Base-by-base conservation (phyloP, 139 green algal genomes). In the Nannochloris sp. region DNA sequence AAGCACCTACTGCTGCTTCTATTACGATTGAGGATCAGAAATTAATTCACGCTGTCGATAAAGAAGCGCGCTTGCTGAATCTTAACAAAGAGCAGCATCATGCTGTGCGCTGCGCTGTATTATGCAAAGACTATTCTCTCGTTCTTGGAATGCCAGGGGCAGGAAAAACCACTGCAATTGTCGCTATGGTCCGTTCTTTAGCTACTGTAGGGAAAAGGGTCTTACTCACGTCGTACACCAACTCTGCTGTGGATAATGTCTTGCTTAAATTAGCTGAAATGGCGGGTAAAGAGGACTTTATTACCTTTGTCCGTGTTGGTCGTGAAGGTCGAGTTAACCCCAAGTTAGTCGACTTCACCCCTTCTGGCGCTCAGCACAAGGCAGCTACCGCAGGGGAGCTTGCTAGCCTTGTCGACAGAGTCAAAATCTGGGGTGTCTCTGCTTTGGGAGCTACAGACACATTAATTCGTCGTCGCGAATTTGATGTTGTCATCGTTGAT, bases 171-270 rank as follows among this genome's bases (percentile, higher is more conserved):
- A 85, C 76, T 59, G 82, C 82, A 37, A 81, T 93, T n/a, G 78
- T 82, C 23, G 42, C 27, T 15, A 77, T 81, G 24, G 65, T 81
- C 25, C 57, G 77, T 36, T 77, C 73, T 7, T 73, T 96, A 46
- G 67, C 88, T 46, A 61, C 46, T 0, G 39, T 61, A 1, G 81
- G 85, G 4, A 60, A 68, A 4, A 70, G 51, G 13, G 80, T 98
- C 35, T 81, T 99, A 57, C 44, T 99, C n/a, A 87, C 85, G 13
- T 80, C 84, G 8, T 95, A 98, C 81, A 99, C 93, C 70, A 96
- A 99, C 84, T 74, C 81, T 51, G 93, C 93, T 0, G 86, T 99
- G 23, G 93, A 99, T 78, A 97, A 98, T 76, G 85, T 99, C 27
- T 74, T 96, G 57, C 57, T 90, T 23, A 90, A 89, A 79, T 80